A percentile compares a stretch with the other conserved stretches of the same genome.
Evolutionary conservation across 2,329 filamentous ascomycete species (phyloP).

Genomic region (Verticillium isaacii): DNA sequence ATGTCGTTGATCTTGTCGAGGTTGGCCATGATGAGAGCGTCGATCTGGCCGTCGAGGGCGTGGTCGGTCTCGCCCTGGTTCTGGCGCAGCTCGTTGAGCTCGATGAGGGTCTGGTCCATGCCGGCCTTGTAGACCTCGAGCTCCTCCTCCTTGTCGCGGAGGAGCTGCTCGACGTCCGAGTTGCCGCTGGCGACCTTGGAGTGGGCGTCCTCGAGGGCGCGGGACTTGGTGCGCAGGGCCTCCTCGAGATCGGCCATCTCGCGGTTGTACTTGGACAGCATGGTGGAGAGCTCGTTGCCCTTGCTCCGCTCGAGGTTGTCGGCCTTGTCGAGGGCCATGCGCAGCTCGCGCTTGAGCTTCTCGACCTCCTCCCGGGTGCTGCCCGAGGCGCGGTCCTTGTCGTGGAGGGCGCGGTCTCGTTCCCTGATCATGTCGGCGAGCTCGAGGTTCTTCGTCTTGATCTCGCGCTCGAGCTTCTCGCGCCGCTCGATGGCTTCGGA

Average conservation of each 20-base stretch:
- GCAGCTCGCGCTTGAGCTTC: slow-evolving; percentile 88
- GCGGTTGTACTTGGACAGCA: slow-evolving; percentile 93
- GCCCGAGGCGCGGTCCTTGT: slow-evolving; percentile 82
- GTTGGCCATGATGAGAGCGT: slow-evolving; percentile 80
- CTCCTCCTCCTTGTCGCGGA: slow-evolving; percentile 95
- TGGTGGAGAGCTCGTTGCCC: slow-evolving; percentile 88
- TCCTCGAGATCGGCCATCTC: slow-evolving; percentile 97
- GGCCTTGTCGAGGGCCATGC: slow-evolving; percentile 84
- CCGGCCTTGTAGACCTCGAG: slow-evolving; percentile 96
- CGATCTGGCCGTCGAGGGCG: slow-evolving; percentile 84
- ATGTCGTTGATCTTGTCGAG: slow-evolving; percentile 94
- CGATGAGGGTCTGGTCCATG: slow-evolving; percentile 92
- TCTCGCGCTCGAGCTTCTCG: slow-evolving; percentile 92
- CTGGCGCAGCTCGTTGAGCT: slow-evolving; percentile 82
- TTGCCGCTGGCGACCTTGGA: slow-evolving; percentile 73
- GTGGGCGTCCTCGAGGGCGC: slow-evolving; percentile 78
- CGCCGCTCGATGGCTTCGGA: slow-evolving; percentile 94
- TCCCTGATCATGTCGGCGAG: slow-evolving; percentile 98
- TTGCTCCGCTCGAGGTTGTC: slow-evolving; percentile 92
- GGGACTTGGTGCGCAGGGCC: slow-evolving; percentile 80
- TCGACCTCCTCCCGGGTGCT: slow-evolving; percentile 90
- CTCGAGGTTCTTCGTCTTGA: slow-evolving; percentile 99
- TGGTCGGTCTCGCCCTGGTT: slow-evolving; percentile 71
- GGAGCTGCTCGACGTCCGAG: slow-evolving; percentile 76
- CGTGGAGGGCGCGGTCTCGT: slow-evolving; percentile 86